Conservation (phyloP, 768 basidiomycete genomes). For the Kwoniella europaea region DNA sequence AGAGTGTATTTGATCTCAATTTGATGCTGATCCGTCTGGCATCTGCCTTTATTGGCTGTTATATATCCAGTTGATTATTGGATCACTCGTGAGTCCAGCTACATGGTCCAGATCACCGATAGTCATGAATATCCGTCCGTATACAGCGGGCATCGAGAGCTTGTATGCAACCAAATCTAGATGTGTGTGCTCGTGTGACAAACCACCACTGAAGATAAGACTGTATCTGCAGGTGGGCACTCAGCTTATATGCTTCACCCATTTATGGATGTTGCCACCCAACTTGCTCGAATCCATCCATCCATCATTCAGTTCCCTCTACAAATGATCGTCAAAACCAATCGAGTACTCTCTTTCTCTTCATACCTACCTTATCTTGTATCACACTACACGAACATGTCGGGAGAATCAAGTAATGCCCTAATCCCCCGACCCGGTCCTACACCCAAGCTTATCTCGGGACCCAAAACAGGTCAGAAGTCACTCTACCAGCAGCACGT, state of each 20-base stretch:
- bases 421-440: constrained; percentile 38
- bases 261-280: constrained; percentile 16
- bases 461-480: constrained; percentile 42
- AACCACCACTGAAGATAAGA: too few relatives aligned
- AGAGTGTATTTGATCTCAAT: neutral
- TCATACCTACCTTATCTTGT: too few relatives aligned
- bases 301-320: neutral
- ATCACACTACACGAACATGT: constrained; percentile 19
- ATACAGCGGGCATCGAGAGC: too few relatives aligned
- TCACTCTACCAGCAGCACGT: constrained; percentile 50
- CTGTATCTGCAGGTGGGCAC: too few relatives aligned
- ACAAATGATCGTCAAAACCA: neutral
- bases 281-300: constrained; percentile 10
- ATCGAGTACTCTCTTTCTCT: too few relatives aligned
- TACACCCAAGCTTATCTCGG: constrained; percentile 33
- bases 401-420: constrained; percentile 24
- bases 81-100: neutral
- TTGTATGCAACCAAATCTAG: too few relatives aligned
- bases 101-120: too few relatives aligned
- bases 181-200: too few relatives aligned
- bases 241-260: neutral
- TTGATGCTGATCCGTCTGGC: neutral
- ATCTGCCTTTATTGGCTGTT: too few relatives aligned
- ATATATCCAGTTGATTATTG: neutral
- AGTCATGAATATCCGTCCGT: too few relatives aligned